A percentile compares a stretch with the other conserved stretches of the same genome.
Conservation (phyloP, 2,329 filamentous ascomycete species). For the Whalleya microplaca region DNA sequence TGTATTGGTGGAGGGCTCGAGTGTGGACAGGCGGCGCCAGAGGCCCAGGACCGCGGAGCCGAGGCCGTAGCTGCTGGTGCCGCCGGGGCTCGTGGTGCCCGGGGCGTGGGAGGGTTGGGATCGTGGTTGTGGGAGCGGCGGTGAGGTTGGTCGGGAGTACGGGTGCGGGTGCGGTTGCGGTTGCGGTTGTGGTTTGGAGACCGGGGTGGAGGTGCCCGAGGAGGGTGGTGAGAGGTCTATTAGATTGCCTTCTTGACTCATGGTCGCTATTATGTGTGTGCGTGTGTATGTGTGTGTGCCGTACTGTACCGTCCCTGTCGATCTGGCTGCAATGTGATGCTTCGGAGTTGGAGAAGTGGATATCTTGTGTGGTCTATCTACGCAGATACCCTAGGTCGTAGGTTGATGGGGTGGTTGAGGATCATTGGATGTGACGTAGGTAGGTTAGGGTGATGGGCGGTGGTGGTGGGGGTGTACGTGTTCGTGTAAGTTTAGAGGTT, state of each 20-base stretch:
- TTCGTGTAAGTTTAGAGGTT: too few species aligned
- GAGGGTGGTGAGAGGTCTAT: slow-evolving; percentile 37
- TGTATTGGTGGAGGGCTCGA: slow-evolving; percentile 41
- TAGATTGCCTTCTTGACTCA: slow-evolving; percentile 34
- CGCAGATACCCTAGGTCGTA: background rate
- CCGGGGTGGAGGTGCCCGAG: slow-evolving; percentile 31
- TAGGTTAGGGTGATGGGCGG: background rate
- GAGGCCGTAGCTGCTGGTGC: slow-evolving; percentile 28
- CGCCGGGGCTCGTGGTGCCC: background rate
- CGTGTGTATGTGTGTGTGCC: too few species aligned
- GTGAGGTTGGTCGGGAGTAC: background rate
- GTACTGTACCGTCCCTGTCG: background rate
- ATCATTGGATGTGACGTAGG: background rate
- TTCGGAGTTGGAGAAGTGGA: background rate
- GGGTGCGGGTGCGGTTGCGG: slow-evolving; percentile 8
- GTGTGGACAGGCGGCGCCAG: slow-evolving; percentile 67
- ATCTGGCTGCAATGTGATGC: background rate
- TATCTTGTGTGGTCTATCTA: background rate
- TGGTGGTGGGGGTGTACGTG: background rate
- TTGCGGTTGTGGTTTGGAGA: slow-evolving; percentile 10
- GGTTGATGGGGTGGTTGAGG: background rate
- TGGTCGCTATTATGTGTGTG: slow-evolving; percentile 16
- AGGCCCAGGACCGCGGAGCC: slow-evolving; percentile 53
- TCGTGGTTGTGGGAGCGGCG: background rate
- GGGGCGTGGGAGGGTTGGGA: background rate